Conservation (phyloP, 352 stramenopile genomes). For the Pilasporangium apinafurcum region DNA sequence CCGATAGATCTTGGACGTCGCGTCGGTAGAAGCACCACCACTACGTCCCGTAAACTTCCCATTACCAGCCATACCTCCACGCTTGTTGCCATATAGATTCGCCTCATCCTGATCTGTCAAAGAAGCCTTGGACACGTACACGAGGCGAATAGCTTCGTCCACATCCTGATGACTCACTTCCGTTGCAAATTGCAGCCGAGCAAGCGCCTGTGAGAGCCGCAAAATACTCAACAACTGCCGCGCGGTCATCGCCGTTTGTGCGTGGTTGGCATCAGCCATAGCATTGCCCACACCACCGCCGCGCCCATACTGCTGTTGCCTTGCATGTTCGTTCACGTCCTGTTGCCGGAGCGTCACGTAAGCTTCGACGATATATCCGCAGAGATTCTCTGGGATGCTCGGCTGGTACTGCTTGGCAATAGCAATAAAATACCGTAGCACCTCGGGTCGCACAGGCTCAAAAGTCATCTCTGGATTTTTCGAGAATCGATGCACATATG, state of each 20-base stretch:
- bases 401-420: conserved; percentile 86
- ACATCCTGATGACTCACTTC: conserved; percentile 97
- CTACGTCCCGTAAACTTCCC: conserved; percentile 7
- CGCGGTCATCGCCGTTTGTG: conserved; percentile 98
- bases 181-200: conserved; percentile 93
- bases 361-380: conserved; percentile 97
- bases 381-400: conserved; percentile 89
- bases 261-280: conserved; percentile 75
- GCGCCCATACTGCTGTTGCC: conserved; percentile 51
- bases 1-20: conserved; percentile 93
- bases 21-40: conserved; percentile 69
- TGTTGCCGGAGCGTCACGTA: conserved; percentile 97
- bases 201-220: conserved; percentile 95
- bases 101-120: conserved; percentile 86
- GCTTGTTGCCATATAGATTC: conserved; percentile 12
- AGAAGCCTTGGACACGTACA: conserved; percentile 97
- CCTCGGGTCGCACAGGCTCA: conserved; percentile 86
- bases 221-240: conserved; percentile 98
- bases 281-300: conserved; percentile 19
- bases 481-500: conserved; percentile 88
- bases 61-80: conserved; percentile 12
- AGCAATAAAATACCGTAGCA: conserved; percentile 88
- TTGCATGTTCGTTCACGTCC: conserved; percentile 78
- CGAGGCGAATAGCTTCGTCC: conserved; percentile 95
- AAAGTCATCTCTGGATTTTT: conserved; percentile 90